Conservation (phyloP, 139 green algal genomes). For the Chlamydomonas incerta region DNA sequence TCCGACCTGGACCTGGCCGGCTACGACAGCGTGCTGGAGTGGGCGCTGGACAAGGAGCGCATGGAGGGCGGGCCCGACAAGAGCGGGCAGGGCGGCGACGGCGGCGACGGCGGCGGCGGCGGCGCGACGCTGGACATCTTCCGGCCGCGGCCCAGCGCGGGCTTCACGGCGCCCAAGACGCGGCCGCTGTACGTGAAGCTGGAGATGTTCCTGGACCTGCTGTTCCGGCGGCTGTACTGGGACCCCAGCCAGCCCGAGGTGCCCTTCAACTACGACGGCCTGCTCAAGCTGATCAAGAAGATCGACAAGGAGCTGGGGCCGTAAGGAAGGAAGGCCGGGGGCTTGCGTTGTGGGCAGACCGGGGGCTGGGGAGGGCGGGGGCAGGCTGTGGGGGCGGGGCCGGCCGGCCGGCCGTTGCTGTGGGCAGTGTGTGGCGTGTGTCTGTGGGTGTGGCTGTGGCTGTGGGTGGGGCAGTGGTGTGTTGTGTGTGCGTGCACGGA, state of each 20-base stretch:
- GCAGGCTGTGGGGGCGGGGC: no score
- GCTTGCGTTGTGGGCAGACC: no score
- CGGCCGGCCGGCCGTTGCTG: no score
- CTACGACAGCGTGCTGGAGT: conserved; percentile 77
- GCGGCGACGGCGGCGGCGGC: background rate
- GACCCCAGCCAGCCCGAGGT: conserved; percentile 70
- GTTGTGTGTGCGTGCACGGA: no score
- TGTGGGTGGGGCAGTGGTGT: no score
- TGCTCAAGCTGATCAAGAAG: conserved; percentile 80
- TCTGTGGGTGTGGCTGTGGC: no score
- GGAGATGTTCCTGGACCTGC: conserved; percentile 79
- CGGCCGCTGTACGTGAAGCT: conserved; percentile 79
- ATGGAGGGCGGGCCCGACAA: conserved; percentile 45
- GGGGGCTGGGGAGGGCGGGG: no score
- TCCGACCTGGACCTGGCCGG: conserved; percentile 64
- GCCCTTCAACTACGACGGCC: conserved; percentile 72
- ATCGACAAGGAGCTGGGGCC: conserved; percentile 83
- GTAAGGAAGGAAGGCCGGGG: no score
- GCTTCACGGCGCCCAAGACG: conserved; percentile 56
- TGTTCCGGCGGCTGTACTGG: conserved; percentile 77
- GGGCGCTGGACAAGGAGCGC: conserved; percentile 73
- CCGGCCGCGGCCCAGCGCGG: conserved; percentile 43
- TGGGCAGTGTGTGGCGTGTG: no score
- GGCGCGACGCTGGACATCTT: conserved; percentile 50
- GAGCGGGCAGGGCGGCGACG: background rate